A percentile compares a stretch with the other conserved stretches of the same genome.
Conservation (phyloP, 768 basidiomycete species). For the Pleurotus sapidus region DNA sequence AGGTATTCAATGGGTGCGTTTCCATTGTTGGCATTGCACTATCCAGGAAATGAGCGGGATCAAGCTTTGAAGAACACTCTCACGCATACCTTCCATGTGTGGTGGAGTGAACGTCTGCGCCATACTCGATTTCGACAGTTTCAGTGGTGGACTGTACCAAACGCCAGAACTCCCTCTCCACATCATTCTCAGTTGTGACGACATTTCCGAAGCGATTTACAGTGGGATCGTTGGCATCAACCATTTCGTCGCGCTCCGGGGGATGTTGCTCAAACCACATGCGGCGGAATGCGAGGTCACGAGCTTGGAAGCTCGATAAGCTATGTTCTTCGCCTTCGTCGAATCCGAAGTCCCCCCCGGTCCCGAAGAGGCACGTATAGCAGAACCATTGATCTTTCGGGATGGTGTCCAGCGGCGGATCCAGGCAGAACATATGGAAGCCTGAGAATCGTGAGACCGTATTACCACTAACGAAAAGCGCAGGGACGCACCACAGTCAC, state of each 20-base stretch:
- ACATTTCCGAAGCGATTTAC: constrained; percentile 56
- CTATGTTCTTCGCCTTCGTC: constrained; percentile 97
- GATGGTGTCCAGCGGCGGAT: constrained; percentile 81
- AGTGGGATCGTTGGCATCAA: constrained; percentile 42
- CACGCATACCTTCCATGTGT: constrained; percentile 86
- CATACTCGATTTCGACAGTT: constrained; percentile 97
- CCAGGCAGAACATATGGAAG: constrained; percentile 96
- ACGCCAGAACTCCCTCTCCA: constrained; percentile 96
- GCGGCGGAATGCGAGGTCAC: constrained; percentile 85
- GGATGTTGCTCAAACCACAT: constrained; percentile 86
- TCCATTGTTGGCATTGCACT: constrained; percentile 97
- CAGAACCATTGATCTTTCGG: constrained; percentile 98
- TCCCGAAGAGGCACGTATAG: constrained; percentile 84
- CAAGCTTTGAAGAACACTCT: not conserved
- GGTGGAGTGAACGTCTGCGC: constrained; percentile 98
- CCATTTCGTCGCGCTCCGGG: constrained; percentile 34
- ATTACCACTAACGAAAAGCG: constrained; percentile 8
- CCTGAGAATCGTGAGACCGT: constrained; percentile 40
- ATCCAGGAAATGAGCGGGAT: constrained; percentile 9
- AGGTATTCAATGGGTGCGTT: constrained; percentile 84
- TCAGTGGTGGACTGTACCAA: constrained; percentile 87
- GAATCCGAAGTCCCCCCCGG: constrained; percentile 96
- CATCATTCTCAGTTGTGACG: constrained; percentile 81
- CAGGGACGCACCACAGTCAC: constrained; percentile 62
- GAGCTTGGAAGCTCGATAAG: constrained; percentile 86